Evolutionary conservation across 495 filamentous ascomycete species (phyloP).

Genomic region (Hypoxylon fragiforme): DNA sequence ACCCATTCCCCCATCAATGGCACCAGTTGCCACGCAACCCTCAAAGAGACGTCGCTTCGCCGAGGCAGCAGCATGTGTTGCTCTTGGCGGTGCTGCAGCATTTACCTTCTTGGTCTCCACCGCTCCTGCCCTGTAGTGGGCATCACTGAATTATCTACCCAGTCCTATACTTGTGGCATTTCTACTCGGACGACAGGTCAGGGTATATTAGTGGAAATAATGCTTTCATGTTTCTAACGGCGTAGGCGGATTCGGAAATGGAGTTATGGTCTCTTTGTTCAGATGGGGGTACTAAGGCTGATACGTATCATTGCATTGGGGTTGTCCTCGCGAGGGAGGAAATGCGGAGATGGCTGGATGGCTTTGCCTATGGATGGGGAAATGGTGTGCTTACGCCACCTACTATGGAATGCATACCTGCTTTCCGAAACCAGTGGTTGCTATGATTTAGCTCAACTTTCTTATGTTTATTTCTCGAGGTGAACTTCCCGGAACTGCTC

Average conservation of each 20-base stretch:
- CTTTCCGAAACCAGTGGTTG: background rate
- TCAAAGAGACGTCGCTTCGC: conserved; percentile 37
- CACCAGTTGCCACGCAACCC: no score
- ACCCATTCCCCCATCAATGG: no score
- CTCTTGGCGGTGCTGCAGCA: conserved; percentile 37
- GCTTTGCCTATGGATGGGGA: background rate
- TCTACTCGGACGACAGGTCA: background rate
- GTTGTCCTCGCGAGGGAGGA: background rate
- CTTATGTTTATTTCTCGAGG: background rate
- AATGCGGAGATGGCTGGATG: conserved; percentile 1
- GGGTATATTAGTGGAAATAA: background rate
- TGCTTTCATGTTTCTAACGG: conserved; percentile 1
- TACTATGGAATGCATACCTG: background rate
- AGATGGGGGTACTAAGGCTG: conserved; percentile 1
- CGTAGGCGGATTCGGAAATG: conserved; percentile 9
- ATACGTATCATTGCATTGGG: conserved; percentile 20
- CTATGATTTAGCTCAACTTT: conserved; percentile 11
- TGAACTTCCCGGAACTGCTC: background rate
- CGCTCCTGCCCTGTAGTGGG: conserved; percentile 33
- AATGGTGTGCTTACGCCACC: background rate
- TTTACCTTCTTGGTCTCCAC: conserved; percentile 42
- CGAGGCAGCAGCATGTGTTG: conserved; percentile 38
- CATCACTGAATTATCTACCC: no score
- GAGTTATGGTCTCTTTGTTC: conserved; percentile 29
- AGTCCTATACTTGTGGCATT: no score